These are phyloP conservation scores for Sanguinoderma infundibulare DNA, from an alignment of 1,284 basidiomycete species.

Conservation along the genomic window DNA sequence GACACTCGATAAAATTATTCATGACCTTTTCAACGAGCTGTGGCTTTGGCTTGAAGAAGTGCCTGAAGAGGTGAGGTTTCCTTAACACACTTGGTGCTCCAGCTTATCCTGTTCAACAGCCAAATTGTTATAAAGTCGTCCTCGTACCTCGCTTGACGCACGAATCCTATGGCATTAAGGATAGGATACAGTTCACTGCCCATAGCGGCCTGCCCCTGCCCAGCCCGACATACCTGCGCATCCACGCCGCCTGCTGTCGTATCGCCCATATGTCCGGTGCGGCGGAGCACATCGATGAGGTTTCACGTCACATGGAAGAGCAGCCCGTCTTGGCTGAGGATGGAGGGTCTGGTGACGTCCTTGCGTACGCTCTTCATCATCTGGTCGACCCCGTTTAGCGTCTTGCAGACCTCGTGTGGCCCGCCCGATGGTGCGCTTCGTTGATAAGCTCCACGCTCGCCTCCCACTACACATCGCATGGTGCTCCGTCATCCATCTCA, in stretches of 20 bases:
- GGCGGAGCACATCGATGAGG: conserved; percentile 35
- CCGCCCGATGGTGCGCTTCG: no score
- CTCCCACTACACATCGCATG: no score
- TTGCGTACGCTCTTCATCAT: not conserved
- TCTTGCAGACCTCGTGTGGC: no score
- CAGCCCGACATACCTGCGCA: conserved; percentile 24
- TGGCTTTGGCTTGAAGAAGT: conserved; percentile 34
- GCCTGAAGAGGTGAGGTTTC: conserved; percentile 1
- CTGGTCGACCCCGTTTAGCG: no score
- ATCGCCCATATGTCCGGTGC: conserved; percentile 44
- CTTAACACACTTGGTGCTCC: not conserved
- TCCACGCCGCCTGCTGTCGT: conserved; percentile 42
- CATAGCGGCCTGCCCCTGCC: conserved; percentile 2
- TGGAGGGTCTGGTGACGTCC: not conserved
- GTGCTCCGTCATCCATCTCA: no score
- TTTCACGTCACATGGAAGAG: conserved; percentile 4
- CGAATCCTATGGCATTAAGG: not conserved
- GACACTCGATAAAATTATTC: conserved; percentile 28
- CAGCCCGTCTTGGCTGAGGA: not conserved
- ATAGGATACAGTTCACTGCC: not conserved
- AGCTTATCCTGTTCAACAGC: not conserved
- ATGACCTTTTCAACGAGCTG: conserved; percentile 31
- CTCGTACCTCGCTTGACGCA: not conserved
- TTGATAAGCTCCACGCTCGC: no score
- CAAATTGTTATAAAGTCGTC: not conserved